Conservation (phyloP, 139 green algal genomes). For the Auxenochlorella protothecoides region DNA sequence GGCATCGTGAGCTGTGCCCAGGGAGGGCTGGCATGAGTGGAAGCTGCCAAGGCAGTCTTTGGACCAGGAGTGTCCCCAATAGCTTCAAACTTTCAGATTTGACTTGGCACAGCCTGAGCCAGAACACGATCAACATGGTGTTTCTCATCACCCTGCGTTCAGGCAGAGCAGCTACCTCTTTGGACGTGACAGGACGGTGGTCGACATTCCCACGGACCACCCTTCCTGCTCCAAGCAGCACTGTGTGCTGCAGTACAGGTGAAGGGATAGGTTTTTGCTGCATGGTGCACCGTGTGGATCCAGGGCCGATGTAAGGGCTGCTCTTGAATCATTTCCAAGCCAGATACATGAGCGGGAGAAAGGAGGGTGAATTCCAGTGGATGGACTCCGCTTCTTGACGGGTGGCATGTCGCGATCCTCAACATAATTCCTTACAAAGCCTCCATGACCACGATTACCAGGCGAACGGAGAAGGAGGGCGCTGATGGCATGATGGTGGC, state of each 20-base stretch:
- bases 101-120: background rate
- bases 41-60: too few species aligned
- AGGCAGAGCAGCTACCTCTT: slow-evolving; percentile 76
- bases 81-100: background rate
- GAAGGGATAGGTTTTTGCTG: background rate
- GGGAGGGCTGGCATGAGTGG: too few species aligned
- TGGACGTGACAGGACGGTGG: slow-evolving; percentile 75
- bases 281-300: background rate
- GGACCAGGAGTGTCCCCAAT: background rate
- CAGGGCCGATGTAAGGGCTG: too few species aligned
- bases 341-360: too few species aligned
- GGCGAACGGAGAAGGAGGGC: slow-evolving; percentile 34
- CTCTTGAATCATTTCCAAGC: too few species aligned
- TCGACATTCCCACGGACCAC: slow-evolving; percentile 88
- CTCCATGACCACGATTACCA: background rate
- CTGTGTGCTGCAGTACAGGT: slow-evolving; percentile 78
- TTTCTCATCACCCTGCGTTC: background rate
- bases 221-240: slow-evolving; percentile 96
- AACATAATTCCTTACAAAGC: too few species aligned
- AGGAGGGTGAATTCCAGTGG: too few species aligned
- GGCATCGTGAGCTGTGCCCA: too few species aligned
- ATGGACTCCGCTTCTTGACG: too few species aligned
- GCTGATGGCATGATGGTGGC: slow-evolving; percentile 38
- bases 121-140: background rate
- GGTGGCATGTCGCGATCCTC: too few species aligned